Percentiles rank a stretch among this genome's conserved stretches.
Conservation (phyloP, 1,139 yeast genomes). For the Suhomyces ambrosiae region DNA sequence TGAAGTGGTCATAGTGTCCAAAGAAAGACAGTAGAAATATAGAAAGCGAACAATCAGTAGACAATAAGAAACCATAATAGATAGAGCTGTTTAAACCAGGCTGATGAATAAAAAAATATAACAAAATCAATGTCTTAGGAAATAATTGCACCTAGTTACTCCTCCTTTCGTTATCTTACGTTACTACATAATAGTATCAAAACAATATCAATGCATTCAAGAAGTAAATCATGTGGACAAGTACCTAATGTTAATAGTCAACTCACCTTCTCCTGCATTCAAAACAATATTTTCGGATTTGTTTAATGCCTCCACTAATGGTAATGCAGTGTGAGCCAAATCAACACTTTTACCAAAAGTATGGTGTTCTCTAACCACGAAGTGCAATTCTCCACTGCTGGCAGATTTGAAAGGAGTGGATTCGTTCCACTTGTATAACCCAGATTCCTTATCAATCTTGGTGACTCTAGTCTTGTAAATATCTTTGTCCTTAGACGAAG, state of each 20-base stretch:
- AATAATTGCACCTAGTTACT: neutral
- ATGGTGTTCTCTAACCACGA: conserved; percentile 68
- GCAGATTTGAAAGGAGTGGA: conserved; percentile 67
- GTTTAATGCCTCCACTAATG: conserved; percentile 40
- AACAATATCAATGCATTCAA: conserved; percentile 4
- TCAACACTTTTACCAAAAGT: conserved; percentile 71
- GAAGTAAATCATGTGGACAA: conserved; percentile 8
- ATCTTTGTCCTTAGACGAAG: conserved; percentile 56
- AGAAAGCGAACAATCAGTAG: too few species aligned
- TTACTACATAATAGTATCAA: too few species aligned
- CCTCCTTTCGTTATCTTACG: too few species aligned
- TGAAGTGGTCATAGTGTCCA: too few species aligned
- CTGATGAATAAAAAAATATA: too few species aligned
- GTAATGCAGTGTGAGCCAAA: conserved; percentile 56
- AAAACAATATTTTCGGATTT: conserved; percentile 34
- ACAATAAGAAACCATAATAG: too few species aligned
- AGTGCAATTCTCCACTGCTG: conserved; percentile 56
- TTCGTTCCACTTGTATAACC: conserved; percentile 62
- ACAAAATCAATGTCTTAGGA: too few species aligned
- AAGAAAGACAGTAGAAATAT: too few species aligned
- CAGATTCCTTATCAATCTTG: conserved; percentile 50
- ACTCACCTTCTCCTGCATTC: conserved; percentile 32
- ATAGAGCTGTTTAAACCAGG: too few species aligned
- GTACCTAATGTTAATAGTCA: conserved; percentile 35
- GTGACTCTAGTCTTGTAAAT: conserved; percentile 65